Evolutionary conservation across 768 basidiomycete species (phyloP).

Genomic region (Psilocybe cubensis): DNA sequence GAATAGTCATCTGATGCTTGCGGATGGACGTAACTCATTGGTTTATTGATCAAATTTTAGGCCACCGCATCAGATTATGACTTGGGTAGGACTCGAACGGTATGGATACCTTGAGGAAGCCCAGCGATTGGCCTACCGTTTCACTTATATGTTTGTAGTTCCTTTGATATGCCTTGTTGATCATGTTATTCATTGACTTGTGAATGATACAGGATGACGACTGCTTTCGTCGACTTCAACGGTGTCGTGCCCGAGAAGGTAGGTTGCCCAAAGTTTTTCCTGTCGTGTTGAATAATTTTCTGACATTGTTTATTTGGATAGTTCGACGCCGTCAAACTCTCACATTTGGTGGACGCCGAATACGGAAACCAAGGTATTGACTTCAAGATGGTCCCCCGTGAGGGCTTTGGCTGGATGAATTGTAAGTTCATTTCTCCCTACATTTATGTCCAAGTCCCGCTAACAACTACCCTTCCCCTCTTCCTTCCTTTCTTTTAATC

Average conservation of each 20-base stretch:
- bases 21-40: not conserved
- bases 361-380: slow-evolving; percentile 96
- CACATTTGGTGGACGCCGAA: slow-evolving; percentile 96
- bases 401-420: slow-evolving; percentile 99
- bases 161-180: not conserved
- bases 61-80: slow-evolving; percentile 99
- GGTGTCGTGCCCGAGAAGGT: slow-evolving; percentile 98
- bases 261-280: slow-evolving; percentile 9
- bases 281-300: not conserved
- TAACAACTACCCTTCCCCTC: not conserved
- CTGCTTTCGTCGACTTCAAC: slow-evolving; percentile 95
- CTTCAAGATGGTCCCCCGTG: slow-evolving; percentile 96
- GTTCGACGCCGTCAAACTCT: slow-evolving; percentile 96
- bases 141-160: slow-evolving; percentile 86
- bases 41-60: slow-evolving; percentile 32
- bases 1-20: not conserved
- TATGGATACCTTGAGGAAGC: slow-evolving; percentile 96
- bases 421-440: slow-evolving; percentile 50
- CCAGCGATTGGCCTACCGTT: slow-evolving; percentile 91
- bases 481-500: slow-evolving; percentile 9
- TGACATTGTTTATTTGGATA: slow-evolving; percentile 32
- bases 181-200: slow-evolving; percentile 25
- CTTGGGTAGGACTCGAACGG: slow-evolving; percentile 95
- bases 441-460: not conserved
- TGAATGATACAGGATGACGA: slow-evolving; percentile 87